phyloP scores from a whole-genome alignment of 305 asterid genomes.

The Lippia alba region DNA sequence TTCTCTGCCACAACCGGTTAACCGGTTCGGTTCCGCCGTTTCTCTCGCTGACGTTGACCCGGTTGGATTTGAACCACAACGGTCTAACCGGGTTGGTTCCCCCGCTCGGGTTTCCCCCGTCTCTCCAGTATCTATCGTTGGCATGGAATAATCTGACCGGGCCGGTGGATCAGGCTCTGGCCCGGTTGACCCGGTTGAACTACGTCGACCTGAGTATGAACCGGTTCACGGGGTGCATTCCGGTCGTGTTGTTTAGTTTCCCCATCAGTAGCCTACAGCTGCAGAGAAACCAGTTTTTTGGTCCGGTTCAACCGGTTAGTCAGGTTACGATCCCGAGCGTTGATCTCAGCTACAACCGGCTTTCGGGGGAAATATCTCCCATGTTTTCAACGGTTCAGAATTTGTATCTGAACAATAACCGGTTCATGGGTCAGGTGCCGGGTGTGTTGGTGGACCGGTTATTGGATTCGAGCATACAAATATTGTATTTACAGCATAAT shows the following conservation, averaged over 20 bases:
- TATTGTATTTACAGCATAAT: slow-evolving; percentile 79
- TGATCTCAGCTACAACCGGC: slow-evolving; percentile 78
- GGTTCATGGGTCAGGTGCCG: slow-evolving; percentile 86
- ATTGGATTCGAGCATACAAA: slow-evolving; percentile 57
- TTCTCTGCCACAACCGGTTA: slow-evolving; percentile 66
- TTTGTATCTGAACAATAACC: slow-evolving; percentile 77
- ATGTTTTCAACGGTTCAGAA: slow-evolving; percentile 69
- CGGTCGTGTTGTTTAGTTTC: slow-evolving; percentile 52
- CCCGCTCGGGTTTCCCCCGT: slow-evolving; percentile 52
- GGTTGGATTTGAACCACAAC: slow-evolving; percentile 73
- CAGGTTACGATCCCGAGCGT: slow-evolving; percentile 62
- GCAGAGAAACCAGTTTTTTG: slow-evolving; percentile 69
- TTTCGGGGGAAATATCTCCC: slow-evolving; percentile 68
- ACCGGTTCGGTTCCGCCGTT: slow-evolving; percentile 72
- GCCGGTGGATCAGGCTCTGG: slow-evolving; percentile 53
- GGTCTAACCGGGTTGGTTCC: slow-evolving; percentile 63
- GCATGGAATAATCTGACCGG: slow-evolving; percentile 72
- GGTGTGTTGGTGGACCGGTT: slow-evolving; percentile 71
- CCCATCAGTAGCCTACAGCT: slow-evolving; percentile 70
- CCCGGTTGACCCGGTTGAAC: slow-evolving; percentile 50
- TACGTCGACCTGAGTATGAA: slow-evolving; percentile 74
- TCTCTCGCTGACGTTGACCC: slow-evolving; percentile 57
- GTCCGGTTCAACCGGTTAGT: slow-evolving; percentile 57
- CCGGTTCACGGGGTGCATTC: slow-evolving; percentile 66
- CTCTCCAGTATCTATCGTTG: slow-evolving; percentile 63